phyloP scores from a whole-genome alignment of 192 early-diverging fungal species.

The Coemansia sp. region DNA sequence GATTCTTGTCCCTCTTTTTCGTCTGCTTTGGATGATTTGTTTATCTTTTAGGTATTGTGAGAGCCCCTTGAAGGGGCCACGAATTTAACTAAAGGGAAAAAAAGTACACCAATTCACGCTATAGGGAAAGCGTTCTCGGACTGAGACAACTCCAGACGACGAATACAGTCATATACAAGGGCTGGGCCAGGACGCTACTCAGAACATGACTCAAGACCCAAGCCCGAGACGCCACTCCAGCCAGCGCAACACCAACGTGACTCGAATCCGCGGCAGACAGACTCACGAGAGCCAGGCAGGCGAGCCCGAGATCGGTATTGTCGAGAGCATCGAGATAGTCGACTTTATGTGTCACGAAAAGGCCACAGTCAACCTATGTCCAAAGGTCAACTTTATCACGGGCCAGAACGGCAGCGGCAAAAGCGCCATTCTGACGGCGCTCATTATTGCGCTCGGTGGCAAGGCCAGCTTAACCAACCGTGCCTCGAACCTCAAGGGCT shows the following conservation, averaged over 20 bases:
- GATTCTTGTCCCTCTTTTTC: not conserved
- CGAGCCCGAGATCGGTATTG: constrained; percentile 67
- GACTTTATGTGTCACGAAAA: constrained; percentile 98
- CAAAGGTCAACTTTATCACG: constrained; percentile 95
- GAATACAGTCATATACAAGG: not conserved
- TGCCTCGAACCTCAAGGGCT: constrained; percentile 69
- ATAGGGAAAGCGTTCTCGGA: constrained; percentile 28
- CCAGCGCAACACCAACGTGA: constrained; percentile 30
- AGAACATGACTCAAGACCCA: constrained; percentile 2
- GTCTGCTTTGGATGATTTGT: not conserved
- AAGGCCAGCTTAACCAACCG: constrained; percentile 88
- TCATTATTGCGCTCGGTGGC: constrained; percentile 91
- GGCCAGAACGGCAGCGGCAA: constrained; percentile 99
- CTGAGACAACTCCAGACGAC: not conserved
- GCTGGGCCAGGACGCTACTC: not conserved
- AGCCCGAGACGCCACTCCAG: not conserved
- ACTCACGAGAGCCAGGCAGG: not conserved
- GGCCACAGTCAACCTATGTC: constrained; percentile 75
- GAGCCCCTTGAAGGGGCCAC: not conserved
- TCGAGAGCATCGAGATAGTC: constrained; percentile 79
- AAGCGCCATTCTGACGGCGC: constrained; percentile 89
- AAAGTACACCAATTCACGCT: not conserved
- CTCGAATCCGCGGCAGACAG: constrained; percentile 28
- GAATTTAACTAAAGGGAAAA: not conserved
- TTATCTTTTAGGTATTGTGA: not conserved